Evolutionary conservation across 1,284 basidiomycete genomes (phyloP).

Genomic region (Apiotrichum gamsii): DNA sequence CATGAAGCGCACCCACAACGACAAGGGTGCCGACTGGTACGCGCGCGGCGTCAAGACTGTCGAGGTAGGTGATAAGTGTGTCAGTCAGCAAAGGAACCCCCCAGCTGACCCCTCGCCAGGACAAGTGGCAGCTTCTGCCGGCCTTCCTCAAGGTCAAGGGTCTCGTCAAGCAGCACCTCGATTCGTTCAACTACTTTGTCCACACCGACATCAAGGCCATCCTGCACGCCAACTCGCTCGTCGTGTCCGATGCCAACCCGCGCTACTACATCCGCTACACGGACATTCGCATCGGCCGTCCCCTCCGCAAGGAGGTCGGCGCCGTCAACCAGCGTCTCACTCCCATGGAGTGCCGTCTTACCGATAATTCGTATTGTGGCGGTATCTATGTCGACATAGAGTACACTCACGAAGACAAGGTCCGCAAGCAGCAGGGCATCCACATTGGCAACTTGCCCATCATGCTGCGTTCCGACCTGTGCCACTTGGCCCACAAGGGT

Average conservation of each 20-base stretch:
- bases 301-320: constrained; percentile 79
- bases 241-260: constrained; percentile 94
- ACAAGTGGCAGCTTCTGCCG: constrained; percentile 93
- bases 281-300: constrained; percentile 87
- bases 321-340: constrained; percentile 61
- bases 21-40: constrained; percentile 36
- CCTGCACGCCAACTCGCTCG: constrained; percentile 83
- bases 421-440: constrained; percentile 76
- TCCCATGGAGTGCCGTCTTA: constrained; percentile 94
- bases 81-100: too few species aligned
- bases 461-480: constrained; percentile 95
- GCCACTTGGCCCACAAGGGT: constrained; percentile 70
- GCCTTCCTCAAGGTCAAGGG: constrained; percentile 95
- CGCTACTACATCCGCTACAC: constrained; percentile 96
- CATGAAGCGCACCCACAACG: constrained; percentile 37
- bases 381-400: constrained; percentile 92
- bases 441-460: constrained; percentile 90
- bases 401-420: constrained; percentile 87
- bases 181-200: constrained; percentile 99
- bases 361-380: constrained; percentile 93
- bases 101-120: constrained; percentile 53
- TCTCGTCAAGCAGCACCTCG: constrained; percentile 98
- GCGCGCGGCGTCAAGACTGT: constrained; percentile 52
- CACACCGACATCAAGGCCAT: constrained; percentile 97
- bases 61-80: constrained; percentile 41